Base-by-base conservation (phyloP, 495 filamentous ascomycete species). In the Xylaria nigripes region DNA sequence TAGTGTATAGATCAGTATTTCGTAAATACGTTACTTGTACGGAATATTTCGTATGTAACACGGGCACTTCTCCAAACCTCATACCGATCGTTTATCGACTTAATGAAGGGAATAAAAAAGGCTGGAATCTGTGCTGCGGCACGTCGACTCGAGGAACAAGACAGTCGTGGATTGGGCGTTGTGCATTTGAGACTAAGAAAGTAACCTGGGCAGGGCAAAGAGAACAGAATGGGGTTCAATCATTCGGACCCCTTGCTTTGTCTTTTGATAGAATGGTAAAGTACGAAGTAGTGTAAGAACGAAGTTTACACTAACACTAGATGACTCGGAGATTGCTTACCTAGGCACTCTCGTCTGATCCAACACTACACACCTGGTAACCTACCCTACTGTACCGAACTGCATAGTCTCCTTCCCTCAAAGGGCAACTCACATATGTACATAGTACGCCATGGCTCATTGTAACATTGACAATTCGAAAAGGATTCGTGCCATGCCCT, bases 181-280 rank as follows among this genome's bases (percentile, higher is more conserved):
- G n/a, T 18, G 16, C 3, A 40, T 18, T 40, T 40, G 36, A 40
- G 36, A 40, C n/a, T 18, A 18, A 2, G 36, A 19, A 40, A 12
- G 36, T 13, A 13, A 40, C 2, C 13, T 15, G 6, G 32, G 36
- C 18, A 30, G 24, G 27, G 23, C 15, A 29, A 30, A 34, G 16
- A 30, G 10, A 45, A 6, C 15, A 44, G 27, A 12, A 54, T 7
- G 42, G 42, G 51, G 9, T 22, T 45, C 45, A 54, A 54, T 54
- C 34, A 54, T 47, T 21, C 21, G 44, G 32, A 34, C 15, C 51
- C 44, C 34, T 54, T 30, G 44, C 45, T 32, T 54, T 47, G 51
- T 48, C 21, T 18, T 18, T 13, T 13, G 23, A 36, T 36, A 36
- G 32, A 2, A 12, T 13, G 32, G n/a, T n/a, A n/a, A n/a, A n/a